Percentiles rank a stretch among this genome's conserved stretches.
Conservation (phyloP, 768 basidiomycete genomes). For the Podaxis pistillaris region DNA sequence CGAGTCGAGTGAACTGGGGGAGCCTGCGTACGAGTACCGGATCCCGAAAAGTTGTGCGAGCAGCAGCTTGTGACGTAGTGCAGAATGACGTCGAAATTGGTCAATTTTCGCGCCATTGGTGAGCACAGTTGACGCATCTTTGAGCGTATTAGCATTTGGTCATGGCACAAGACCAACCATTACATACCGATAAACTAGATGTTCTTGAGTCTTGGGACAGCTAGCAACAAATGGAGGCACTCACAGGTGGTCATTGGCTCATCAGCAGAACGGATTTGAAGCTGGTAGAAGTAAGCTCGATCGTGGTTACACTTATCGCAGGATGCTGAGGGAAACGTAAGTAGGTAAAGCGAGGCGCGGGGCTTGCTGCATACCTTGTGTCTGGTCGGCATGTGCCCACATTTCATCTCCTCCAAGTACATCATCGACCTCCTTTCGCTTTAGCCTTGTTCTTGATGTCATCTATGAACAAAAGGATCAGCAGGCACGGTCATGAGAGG, state of each 20-base stretch:
- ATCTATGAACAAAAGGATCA: conserved; percentile 50
- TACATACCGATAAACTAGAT: conserved; percentile 59
- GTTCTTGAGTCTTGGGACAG: background rate
- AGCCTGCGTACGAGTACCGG: too few relatives aligned
- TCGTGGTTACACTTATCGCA: conserved; percentile 82
- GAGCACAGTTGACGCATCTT: conserved; percentile 62
- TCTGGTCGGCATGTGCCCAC: conserved; percentile 93
- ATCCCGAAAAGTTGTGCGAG: background rate
- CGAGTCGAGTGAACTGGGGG: too few relatives aligned
- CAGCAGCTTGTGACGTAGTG: background rate
- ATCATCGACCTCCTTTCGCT: conserved; percentile 92
- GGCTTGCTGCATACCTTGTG: conserved; percentile 48
- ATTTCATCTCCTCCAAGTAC: conserved; percentile 92
- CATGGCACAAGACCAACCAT: background rate
- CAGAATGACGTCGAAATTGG: background rate
- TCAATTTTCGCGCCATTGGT: conserved; percentile 72
- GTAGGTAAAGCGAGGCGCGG: background rate
- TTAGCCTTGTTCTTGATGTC: conserved; percentile 84
- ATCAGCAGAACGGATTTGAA: conserved; percentile 93
- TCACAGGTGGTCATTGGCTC: conserved; percentile 82
- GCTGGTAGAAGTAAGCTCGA: conserved; percentile 90
- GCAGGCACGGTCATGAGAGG: background rate
- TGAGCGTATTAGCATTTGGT: background rate
- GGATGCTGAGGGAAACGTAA: conserved; percentile 34
- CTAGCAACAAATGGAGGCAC: conserved; percentile 19